Conservation (phyloP, 1,284 basidiomycete genomes). For the Leccinum huronense region DNA sequence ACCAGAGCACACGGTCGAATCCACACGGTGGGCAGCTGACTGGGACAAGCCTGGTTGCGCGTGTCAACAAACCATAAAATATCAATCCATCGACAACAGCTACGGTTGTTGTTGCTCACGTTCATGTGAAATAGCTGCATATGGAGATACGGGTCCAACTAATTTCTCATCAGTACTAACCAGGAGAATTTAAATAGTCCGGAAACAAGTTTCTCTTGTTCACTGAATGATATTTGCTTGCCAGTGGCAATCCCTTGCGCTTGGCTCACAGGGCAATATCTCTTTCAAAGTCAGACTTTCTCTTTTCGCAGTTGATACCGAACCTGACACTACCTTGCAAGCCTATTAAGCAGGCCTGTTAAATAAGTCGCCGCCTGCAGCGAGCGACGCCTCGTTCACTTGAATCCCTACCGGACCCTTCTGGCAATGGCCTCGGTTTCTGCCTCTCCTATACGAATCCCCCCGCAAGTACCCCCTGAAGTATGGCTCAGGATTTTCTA, state of each 20-base stretch:
- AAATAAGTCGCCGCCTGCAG: not conserved
- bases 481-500: slow-evolving; percentile 33
- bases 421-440: slow-evolving; percentile 17
- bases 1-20: not conserved
- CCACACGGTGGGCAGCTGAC: slow-evolving; percentile 1
- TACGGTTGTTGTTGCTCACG: slow-evolving; percentile 2
- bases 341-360: not conserved
- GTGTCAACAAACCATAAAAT: not conserved
- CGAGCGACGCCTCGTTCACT: not conserved
- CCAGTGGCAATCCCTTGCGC: not conserved
- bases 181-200: not conserved
- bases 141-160: not conserved
- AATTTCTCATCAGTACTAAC: not conserved
- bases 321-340: not conserved
- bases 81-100: not conserved
- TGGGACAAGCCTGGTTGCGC: not conserved
- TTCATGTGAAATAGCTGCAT: not conserved
- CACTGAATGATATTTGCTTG: not conserved
- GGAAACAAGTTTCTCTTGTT: not conserved
- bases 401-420: not conserved
- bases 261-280: slow-evolving; percentile 15
- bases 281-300: not conserved
- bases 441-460: slow-evolving; percentile 1
- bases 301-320: slow-evolving; percentile 10
- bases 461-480: slow-evolving; percentile 28